A percentile compares a stretch with the other conserved stretches of the same genome.
These are phyloP conservation scores for Symbiotaphrina buchneri DNA, from an alignment of 495 filamentous ascomycete species.

Conservation along the genomic window DNA sequence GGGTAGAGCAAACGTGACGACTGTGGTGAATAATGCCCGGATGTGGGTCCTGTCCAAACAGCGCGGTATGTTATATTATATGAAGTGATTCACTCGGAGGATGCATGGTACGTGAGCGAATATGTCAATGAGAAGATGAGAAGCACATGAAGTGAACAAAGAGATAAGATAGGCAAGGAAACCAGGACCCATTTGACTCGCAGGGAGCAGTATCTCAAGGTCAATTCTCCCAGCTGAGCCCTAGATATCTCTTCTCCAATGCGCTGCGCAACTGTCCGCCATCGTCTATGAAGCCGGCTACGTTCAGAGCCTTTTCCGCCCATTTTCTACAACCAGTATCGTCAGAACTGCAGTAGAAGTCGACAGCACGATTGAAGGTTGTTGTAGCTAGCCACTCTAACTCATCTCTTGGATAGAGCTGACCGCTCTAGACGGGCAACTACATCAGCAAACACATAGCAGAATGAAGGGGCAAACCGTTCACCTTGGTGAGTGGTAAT, in stretches of 20 bases:
- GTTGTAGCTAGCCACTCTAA: constrained; percentile 55
- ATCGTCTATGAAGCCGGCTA: constrained; percentile 33
- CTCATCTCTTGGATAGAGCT: constrained; percentile 42
- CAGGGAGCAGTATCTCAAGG: not conserved
- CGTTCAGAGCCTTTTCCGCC: constrained; percentile 38
- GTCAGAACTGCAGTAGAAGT: constrained; percentile 35
- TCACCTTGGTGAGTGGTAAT: too few relatives aligned
- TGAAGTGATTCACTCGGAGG: too few relatives aligned
- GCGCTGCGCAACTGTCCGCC: constrained; percentile 23
- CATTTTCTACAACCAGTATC: constrained; percentile 35
- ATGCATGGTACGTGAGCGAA: too few relatives aligned
- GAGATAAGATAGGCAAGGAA: too few relatives aligned
- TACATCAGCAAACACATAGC: not conserved
- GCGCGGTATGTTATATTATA: too few relatives aligned
- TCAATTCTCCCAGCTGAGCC: constrained; percentile 20
- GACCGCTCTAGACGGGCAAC: constrained; percentile 6
- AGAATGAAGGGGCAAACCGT: too few relatives aligned
- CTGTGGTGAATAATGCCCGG: too few relatives aligned
- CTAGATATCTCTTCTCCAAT: constrained; percentile 28
- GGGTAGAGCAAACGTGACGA: too few relatives aligned
- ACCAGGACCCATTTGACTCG: not conserved
- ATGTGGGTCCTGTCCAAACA: too few relatives aligned
- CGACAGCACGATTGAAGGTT: constrained; percentile 56
- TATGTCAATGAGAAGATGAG: too few relatives aligned
- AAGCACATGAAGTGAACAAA: too few relatives aligned